Evolutionary conservation across 352 stramenopile genomes (phyloP).

Genomic region (Phytopythium sindhum): DNA sequence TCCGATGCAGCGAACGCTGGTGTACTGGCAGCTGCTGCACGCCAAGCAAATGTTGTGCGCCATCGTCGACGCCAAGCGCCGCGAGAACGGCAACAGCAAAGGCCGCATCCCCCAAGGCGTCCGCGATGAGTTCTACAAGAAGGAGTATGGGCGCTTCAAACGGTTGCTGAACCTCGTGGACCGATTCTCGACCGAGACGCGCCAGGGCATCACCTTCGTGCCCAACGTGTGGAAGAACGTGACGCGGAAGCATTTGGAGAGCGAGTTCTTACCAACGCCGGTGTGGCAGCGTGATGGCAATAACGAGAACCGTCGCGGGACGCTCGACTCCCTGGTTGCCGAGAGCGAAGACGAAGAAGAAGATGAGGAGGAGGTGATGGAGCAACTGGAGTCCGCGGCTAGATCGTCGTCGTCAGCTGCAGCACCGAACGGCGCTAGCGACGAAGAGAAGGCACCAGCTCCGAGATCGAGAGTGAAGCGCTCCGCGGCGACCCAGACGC

Average conservation of each 20-base stretch:
- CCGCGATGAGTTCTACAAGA: slow-evolving; percentile 45
- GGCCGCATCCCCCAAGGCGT: slow-evolving; percentile 43
- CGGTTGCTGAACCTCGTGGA: slow-evolving; percentile 56
- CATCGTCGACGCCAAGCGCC: slow-evolving; percentile 64
- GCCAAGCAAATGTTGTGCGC: slow-evolving; percentile 79
- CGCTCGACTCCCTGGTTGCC: slow-evolving; percentile 52
- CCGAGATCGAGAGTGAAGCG: background rate
- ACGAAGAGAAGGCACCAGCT: slow-evolving; percentile 18
- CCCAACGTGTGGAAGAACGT: slow-evolving; percentile 72
- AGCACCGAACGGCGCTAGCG: slow-evolving; percentile 1
- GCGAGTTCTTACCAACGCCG: slow-evolving; percentile 43
- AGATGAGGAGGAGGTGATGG: slow-evolving; percentile 37
- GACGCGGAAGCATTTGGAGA: slow-evolving; percentile 33
- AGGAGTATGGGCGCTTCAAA: slow-evolving; percentile 79
- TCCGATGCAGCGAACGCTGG: slow-evolving; percentile 48
- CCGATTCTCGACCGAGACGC: slow-evolving; percentile 56
- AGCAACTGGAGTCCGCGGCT: slow-evolving; percentile 24
- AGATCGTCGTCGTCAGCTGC: slow-evolving; percentile 1
- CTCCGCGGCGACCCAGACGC: background rate
- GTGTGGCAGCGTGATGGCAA: background rate
- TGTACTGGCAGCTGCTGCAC: slow-evolving; percentile 78
- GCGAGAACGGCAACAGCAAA: slow-evolving; percentile 28
- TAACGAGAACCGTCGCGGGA: slow-evolving; percentile 35
- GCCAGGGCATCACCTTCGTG: slow-evolving; percentile 29
- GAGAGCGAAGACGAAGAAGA: slow-evolving; percentile 50